phyloP scores from a whole-genome alignment of 768 basidiomycete species.

The Collybiopsis confluens region DNA sequence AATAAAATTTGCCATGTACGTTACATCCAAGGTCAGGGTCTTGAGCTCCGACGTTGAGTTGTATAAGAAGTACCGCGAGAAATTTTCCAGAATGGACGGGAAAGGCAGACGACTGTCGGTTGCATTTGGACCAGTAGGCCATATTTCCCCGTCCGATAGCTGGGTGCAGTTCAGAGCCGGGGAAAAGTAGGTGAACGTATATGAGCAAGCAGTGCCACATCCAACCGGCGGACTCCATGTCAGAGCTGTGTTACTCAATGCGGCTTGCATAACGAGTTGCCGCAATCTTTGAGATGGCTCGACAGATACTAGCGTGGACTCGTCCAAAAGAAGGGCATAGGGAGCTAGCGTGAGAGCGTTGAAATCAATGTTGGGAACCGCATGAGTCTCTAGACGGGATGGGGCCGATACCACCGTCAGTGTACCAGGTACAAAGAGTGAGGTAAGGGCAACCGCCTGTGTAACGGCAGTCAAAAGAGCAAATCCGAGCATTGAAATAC shows the following conservation, averaged over 20 bases:
- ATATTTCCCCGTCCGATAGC: background rate
- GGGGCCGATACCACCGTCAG: background rate
- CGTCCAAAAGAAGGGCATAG: too few relatives aligned
- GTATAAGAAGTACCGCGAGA: background rate
- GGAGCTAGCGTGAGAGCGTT: background rate
- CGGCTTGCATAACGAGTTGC: background rate
- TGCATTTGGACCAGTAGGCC: background rate
- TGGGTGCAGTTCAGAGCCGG: background rate
- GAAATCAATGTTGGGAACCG: background rate
- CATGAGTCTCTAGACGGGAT: background rate
- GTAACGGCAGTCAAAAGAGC: background rate
- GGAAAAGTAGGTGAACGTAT: background rate
- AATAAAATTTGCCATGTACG: background rate
- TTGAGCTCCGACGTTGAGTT: background rate
- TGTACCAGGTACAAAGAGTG: background rate
- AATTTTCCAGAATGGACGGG: too few relatives aligned
- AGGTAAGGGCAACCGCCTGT: background rate
- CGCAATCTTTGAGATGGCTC: background rate
- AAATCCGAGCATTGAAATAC: background rate
- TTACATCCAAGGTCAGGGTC: background rate
- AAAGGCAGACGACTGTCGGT: too few relatives aligned
- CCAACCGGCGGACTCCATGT: background rate
- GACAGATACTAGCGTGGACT: background rate
- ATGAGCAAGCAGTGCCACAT: background rate
- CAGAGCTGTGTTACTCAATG: background rate